Evolutionary conservation across 192 early-diverging fungal species (phyloP), one percentile per base, ranked within the genome.

Genomic region (Phycomyces nitens): DNA sequence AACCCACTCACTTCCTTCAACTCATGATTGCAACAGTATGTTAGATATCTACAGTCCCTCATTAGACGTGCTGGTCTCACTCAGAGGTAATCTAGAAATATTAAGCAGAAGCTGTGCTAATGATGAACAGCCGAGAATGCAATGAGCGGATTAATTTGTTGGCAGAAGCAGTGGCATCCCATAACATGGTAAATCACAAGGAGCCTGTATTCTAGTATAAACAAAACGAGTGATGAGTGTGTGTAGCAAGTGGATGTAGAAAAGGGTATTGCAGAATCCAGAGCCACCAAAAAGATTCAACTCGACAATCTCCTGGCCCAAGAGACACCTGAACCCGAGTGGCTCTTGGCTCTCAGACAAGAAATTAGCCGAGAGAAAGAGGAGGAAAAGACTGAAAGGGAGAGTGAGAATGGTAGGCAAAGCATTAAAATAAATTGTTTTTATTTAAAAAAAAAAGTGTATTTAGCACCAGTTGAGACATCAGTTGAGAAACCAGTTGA

Each of bases 221-320:
- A n/a, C n/a, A n/a, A n/a, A n/a, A n/a, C n/a, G n/a, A n/a, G n/a
- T n/a, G n/a, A n/a, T n/a, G n/a, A n/a, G n/a, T n/a, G n/a, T n/a
- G n/a, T n/a, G n/a, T n/a, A 68, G 60, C 54, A 68, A 20, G 60
- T 69, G 9, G 54, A 60, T 23, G 60, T 69, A 11, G 62, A 70
- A 12, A 64, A 70, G 44, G 69, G 62, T 2, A 39, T 62, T 0
- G 29, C 50, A 59, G 60, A 66, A 50, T 53, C 59, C 10, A 39
- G 54, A 53, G 26, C 61, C 24, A 50, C 52, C 18, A 63, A 63
- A 26, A 63, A 63, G 39, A 41, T 53, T 18, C 51, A 53, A 18
- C 41, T 63, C 21, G 61, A 63, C 5, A 51, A 53, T 5, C 40
- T 63, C 15, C 34, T 53, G 6, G 20, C 24, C 18, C 41, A 53